phyloP scores from a whole-genome alignment of 148 eudicot genomes.

The Selenicereus undatus region DNA sequence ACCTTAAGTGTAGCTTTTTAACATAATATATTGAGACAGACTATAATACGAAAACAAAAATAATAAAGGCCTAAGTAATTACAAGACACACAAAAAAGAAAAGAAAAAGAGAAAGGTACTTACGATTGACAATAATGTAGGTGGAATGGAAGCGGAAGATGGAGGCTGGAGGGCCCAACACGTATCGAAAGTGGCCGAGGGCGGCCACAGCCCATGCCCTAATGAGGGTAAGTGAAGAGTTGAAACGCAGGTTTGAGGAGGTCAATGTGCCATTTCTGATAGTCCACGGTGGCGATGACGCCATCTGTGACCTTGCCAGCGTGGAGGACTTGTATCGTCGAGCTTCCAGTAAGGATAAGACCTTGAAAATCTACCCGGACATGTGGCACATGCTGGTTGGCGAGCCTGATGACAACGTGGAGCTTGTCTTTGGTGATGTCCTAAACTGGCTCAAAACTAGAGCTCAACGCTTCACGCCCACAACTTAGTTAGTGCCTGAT shows the following conservation, averaged over 20 bases:
- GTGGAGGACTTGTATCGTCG: conserved; percentile 64
- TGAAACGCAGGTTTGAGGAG: conserved; percentile 54
- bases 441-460: conserved; percentile 67
- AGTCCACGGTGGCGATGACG: conserved; percentile 73
- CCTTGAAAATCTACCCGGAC: conserved; percentile 65
- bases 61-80: no score
- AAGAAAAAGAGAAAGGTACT: no score
- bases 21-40: no score
- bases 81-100: neutral
- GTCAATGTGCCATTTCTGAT: conserved; percentile 61
- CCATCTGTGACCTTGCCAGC: conserved; percentile 75
- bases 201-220: conserved; percentile 84
- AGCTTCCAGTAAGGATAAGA: conserved; percentile 77
- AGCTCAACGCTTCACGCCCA: conserved; percentile 24
- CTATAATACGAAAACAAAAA: no score
- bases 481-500: neutral
- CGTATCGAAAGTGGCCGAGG: conserved; percentile 56
- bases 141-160: conserved; percentile 82
- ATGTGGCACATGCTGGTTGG: conserved; percentile 94
- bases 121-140: conserved; percentile 1
- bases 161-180: conserved; percentile 62
- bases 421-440: conserved; percentile 68
- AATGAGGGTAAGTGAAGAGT: conserved; percentile 64
- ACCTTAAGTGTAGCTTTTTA: no score
- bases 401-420: conserved; percentile 70